Percentiles rank a stretch among this genome's conserved stretches.
These are phyloP conservation scores for Russula emetica DNA, from an alignment of 768 basidiomycete species.

Conservation along the genomic window DNA sequence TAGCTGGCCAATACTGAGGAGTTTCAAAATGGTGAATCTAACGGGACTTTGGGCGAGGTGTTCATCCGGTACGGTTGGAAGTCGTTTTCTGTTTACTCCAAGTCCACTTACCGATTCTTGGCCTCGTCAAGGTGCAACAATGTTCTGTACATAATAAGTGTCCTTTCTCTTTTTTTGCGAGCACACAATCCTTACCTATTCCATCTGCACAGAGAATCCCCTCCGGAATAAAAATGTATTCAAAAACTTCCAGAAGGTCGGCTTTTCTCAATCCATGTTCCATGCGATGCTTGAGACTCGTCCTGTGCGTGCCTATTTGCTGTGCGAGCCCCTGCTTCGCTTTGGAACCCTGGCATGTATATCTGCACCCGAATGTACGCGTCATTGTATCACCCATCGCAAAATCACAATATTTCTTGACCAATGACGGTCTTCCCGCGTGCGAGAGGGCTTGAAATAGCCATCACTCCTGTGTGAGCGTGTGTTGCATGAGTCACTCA, in stretches of 20 bases:
- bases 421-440: not conserved
- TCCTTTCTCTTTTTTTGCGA: slow-evolving; percentile 17
- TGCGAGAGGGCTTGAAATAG: not conserved
- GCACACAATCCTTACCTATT: slow-evolving; percentile 4
- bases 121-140: slow-evolving; percentile 73
- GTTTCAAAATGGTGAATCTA: slow-evolving; percentile 92
- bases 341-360: slow-evolving; percentile 12
- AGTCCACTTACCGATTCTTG: slow-evolving; percentile 25
- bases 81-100: slow-evolving; percentile 4
- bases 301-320: not conserved
- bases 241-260: not conserved
- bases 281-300: not conserved
- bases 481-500: slow-evolving; percentile 1
- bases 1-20: slow-evolving; percentile 99
- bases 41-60: slow-evolving; percentile 95
- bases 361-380: slow-evolving; percentile 13
- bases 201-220: slow-evolving; percentile 25
- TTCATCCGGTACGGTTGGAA: slow-evolving; percentile 77
- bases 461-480: not conserved
- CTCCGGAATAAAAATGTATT: slow-evolving; percentile 18
- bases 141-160: slow-evolving; percentile 92
- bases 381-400: slow-evolving; percentile 10
- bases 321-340: not conserved
- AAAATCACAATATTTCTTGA: not conserved
- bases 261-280: not conserved